Evolutionary conservation across 352 stramenopile genomes (phyloP).

Genomic region (Phytophthora foliorum): DNA sequence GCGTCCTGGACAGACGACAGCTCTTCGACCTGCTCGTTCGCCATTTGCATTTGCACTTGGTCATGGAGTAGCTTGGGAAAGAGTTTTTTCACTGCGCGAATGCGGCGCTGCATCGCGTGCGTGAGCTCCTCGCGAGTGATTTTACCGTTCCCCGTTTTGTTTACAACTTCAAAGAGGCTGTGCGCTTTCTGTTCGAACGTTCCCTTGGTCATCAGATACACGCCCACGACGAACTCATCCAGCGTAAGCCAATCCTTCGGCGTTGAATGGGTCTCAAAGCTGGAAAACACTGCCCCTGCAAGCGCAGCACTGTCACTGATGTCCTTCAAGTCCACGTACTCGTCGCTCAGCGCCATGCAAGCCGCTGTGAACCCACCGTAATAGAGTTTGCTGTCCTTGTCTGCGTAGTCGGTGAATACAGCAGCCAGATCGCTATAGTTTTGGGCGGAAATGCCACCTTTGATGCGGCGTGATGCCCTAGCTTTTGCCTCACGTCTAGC

Average conservation of each 20-base stretch:
- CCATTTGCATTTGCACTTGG: conserved; percentile 76
- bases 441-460: conserved; percentile 60
- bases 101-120: conserved; percentile 70
- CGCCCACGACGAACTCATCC: conserved; percentile 84
- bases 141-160: conserved; percentile 69
- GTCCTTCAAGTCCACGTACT: conserved; percentile 72
- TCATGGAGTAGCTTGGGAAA: conserved; percentile 82
- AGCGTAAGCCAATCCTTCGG: conserved; percentile 79
- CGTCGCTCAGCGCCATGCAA: conserved; percentile 61
- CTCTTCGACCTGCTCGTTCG: conserved; percentile 47
- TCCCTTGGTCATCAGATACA: conserved; percentile 87
- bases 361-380: conserved; percentile 73
- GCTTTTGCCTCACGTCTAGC: conserved; percentile 23
- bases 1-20: conserved; percentile 54
- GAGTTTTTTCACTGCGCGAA: conserved; percentile 77
- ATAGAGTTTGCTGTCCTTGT: conserved; percentile 63
- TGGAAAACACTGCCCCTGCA: conserved; percentile 79
- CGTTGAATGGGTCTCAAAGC: conserved; percentile 63
- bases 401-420: conserved; percentile 63
- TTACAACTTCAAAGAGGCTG: conserved; percentile 80
- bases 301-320: conserved; percentile 72
- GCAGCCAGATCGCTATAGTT: conserved; percentile 61
- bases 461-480: conserved; percentile 43
- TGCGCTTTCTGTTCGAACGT: conserved; percentile 85
- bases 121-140: conserved; percentile 85